phyloP scores from a whole-genome alignment of 2,329 filamentous ascomycete genomes.

The Clathrospora elynae region DNA sequence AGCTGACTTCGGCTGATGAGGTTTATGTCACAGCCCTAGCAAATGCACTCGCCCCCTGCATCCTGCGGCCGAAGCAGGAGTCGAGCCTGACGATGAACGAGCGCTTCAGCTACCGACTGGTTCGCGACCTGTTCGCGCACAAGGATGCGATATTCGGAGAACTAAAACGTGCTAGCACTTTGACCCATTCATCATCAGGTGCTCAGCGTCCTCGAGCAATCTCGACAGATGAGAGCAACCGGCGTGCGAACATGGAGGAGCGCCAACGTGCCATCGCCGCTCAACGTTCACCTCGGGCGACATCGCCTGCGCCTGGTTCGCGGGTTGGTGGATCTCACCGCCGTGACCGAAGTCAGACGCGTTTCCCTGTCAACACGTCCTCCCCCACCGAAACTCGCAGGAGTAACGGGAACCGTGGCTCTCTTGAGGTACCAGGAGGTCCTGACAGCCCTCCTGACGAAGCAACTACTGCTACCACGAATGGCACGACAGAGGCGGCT shows the following conservation, averaged over 20 bases:
- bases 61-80: conserved; percentile 84
- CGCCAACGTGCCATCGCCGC: conserved; percentile 77
- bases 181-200: conserved; percentile 64
- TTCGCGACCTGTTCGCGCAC: conserved; percentile 89
- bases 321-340: conserved; percentile 52
- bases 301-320: conserved; percentile 70
- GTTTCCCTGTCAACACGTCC: conserved; percentile 75
- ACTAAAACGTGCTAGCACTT: conserved; percentile 83
- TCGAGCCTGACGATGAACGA: conserved; percentile 94
- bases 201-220: conserved; percentile 77
- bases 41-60: conserved; percentile 76
- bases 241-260: conserved; percentile 92
- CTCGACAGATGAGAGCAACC: conserved; percentile 93
- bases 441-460: conserved; percentile 52
- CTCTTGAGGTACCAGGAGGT: conserved; percentile 78
- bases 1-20: conserved; percentile 94
- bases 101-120: conserved; percentile 85
- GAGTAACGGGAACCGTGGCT: conserved; percentile 64
- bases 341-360: conserved; percentile 78
- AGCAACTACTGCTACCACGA: conserved; percentile 40
- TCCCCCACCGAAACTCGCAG: conserved; percentile 60
- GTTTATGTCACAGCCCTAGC: conserved; percentile 77
- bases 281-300: conserved; percentile 68
- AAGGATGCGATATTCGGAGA: conserved; percentile 96
- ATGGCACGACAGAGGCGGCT: conserved; percentile 42